Base-by-base conservation (phyloP, 1,284 basidiomycete genomes). In the Stygiomarasmius scandens region DNA sequence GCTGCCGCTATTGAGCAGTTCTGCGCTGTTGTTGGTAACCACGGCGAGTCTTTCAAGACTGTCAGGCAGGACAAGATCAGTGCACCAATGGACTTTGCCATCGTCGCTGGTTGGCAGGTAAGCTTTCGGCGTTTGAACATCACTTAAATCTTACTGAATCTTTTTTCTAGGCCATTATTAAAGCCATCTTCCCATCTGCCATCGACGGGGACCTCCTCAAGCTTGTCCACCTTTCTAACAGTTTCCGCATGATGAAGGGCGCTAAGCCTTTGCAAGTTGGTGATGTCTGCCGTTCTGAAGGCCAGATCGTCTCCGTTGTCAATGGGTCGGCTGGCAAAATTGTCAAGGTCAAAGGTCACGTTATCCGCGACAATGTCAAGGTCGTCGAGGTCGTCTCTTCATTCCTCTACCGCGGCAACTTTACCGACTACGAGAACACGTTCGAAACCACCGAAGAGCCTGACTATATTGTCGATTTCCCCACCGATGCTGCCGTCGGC, bases 11-110 rank as follows among this genome's bases (percentile, higher is more conserved):
- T 99, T 29, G 92, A 96, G 74, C 81, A 83, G 25, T 99, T 99
- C 83, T 98, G 96, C 69, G 86, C 87, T 46, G 90, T 99, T 50
- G 87, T 98, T 57, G 96, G 95, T 45, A 98, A 98, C 73, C 89
- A 95, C 68, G 89, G 88, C 49, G 95, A 96, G 72, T 82, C 84
- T 6, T 99, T 96, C 84, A 93, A 95, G 82, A 79, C 83, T 24
- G 85, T 77, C 4, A 83, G 93, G 53, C 86, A 80, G 55, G 82
- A 86, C 48, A 80, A 77, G 29, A 84, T 93, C 34, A 85, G 89
- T 67, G 93, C 94, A 0, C 96, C 96, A 0, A 97, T 99, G 94
- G 97, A 99, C 78, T 98, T 97, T 69, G 95, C 95, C 55, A 99
- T 99, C 69, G 96, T 98, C 58, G 91, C 95, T 49, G 95, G 96